Percentiles rank a stretch among this genome's conserved stretches.
Evolutionary conservation across 352 stramenopile genomes (phyloP).

Genomic region (Phytophthora niederhauseri): DNA sequence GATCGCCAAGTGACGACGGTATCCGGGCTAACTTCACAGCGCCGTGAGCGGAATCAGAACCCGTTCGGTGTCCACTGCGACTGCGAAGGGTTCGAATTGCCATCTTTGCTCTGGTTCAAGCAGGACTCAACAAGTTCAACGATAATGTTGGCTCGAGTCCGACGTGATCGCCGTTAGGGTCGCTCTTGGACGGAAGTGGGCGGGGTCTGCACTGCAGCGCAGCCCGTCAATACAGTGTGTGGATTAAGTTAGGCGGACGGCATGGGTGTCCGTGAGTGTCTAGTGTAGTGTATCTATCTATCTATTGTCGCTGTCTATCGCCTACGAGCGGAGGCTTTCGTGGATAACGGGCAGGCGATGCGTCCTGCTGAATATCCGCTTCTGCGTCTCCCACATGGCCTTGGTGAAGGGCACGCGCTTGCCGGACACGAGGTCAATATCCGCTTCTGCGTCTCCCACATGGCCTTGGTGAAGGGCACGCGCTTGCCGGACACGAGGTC

Average conservation of each 20-base stretch:
- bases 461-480: constrained; percentile 65
- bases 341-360: constrained; percentile 31
- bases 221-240: constrained; percentile 8
- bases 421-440: constrained; percentile 56
- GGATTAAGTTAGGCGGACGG: constrained; percentile 18
- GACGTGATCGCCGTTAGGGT: not conserved
- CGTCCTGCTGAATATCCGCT: constrained; percentile 29
- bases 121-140: constrained; percentile 8
- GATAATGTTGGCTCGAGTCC: constrained; percentile 1
- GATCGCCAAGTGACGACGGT: constrained; percentile 11
- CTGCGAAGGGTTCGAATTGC: not conserved
- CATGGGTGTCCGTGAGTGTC: not conserved
- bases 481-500: constrained; percentile 61
- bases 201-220: constrained; percentile 1
- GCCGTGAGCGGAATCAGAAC: constrained; percentile 9
- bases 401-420: constrained; percentile 68
- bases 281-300: not conserved
- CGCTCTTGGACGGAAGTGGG: not conserved
- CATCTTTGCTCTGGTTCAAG: not conserved
- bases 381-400: constrained; percentile 65
- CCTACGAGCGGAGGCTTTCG: constrained; percentile 6
- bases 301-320: constrained; percentile 3
- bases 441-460: constrained; percentile 66
- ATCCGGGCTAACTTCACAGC: not conserved
- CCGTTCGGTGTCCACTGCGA: not conserved